Conservation (phyloP, 768 basidiomycete species). For the Russula sp. region DNA sequence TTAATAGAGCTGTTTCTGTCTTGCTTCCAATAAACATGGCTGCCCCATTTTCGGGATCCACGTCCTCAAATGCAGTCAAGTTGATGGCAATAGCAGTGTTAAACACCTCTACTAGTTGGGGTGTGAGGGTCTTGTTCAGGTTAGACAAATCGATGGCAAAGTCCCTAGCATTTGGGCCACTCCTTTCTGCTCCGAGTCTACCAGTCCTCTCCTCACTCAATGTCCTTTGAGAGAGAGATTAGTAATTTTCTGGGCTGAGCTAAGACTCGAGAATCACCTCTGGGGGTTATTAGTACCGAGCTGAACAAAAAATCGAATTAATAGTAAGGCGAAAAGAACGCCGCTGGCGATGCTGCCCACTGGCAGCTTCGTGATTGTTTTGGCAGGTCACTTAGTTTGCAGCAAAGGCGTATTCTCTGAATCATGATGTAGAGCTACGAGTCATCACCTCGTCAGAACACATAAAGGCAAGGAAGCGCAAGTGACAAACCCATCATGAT, state of each 20-base stretch:
- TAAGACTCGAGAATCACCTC: constrained; percentile 35
- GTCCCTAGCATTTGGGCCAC: no score
- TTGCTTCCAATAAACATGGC: background rate
- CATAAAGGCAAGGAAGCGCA: constrained; percentile 1
- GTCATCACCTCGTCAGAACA: background rate
- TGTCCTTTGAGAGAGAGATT: constrained; percentile 37
- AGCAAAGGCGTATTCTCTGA: constrained; percentile 90
- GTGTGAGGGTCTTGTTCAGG: constrained; percentile 58
- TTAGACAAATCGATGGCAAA: constrained; percentile 44
- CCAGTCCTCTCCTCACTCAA: constrained; percentile 74
- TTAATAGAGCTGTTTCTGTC: no score
- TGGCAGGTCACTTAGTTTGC: constrained; percentile 87
- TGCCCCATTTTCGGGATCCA: constrained; percentile 52
- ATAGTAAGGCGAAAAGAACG: constrained; percentile 71
- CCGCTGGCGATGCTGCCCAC: constrained; percentile 77
- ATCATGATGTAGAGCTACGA: constrained; percentile 75
- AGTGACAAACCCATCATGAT: constrained; percentile 87
- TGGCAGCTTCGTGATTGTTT: constrained; percentile 91
- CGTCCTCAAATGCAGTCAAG: constrained; percentile 91
- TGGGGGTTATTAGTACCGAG: constrained; percentile 55
- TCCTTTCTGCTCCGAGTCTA: constrained; percentile 48
- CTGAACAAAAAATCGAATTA: constrained; percentile 95
- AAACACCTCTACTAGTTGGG: constrained; percentile 56
- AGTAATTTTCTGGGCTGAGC: background rate
- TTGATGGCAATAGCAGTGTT: constrained; percentile 90